Evolutionary conservation across 2,329 filamentous ascomycete genomes (phyloP).

Genomic region (Microsporum canis): DNA sequence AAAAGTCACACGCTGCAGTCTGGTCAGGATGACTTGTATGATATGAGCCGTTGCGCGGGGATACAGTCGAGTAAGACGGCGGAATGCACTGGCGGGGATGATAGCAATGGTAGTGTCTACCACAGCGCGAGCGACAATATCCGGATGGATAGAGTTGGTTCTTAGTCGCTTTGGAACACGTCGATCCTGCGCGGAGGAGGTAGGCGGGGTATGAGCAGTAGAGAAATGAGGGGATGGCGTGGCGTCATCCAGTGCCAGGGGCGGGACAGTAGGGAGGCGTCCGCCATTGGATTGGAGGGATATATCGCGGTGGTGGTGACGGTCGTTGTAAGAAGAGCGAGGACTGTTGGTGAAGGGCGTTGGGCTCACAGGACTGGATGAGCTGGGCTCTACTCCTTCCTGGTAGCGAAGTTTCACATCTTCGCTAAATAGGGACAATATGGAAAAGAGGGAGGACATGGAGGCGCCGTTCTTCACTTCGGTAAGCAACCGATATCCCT

Average conservation of each 20-base stretch:
- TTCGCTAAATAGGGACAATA: slow-evolving; percentile 86
- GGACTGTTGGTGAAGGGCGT: slow-evolving; percentile 23
- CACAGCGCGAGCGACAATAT: slow-evolving; percentile 91
- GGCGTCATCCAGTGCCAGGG: slow-evolving; percentile 48
- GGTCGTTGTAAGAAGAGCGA: slow-evolving; percentile 12
- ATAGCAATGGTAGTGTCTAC: slow-evolving; percentile 97
- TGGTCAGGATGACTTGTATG: slow-evolving; percentile 89
- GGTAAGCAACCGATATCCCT: slow-evolving; percentile 87
- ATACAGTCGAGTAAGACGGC: slow-evolving; percentile 82
- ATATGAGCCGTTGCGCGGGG: slow-evolving; percentile 95
- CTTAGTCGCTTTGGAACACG: slow-evolving; percentile 35
- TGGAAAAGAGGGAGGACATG: slow-evolving; percentile 97
- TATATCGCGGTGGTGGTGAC: slow-evolving; percentile 5
- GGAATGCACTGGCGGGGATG: slow-evolving; percentile 91
- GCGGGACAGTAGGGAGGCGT: slow-evolving; percentile 54
- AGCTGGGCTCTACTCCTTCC: slow-evolving; percentile 39
- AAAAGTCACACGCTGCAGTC: slow-evolving; percentile 86
- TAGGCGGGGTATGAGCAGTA: slow-evolving; percentile 4
- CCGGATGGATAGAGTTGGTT: slow-evolving; percentile 66
- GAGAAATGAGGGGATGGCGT: slow-evolving; percentile 18
- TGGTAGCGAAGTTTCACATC: slow-evolving; percentile 69
- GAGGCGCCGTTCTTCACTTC: slow-evolving; percentile 96
- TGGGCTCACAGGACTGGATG: slow-evolving; percentile 25
- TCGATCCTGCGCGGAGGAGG: slow-evolving; percentile 32
- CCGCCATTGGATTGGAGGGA: slow-evolving; percentile 19